A percentile compares a stretch with the other conserved stretches of the same genome.
These are phyloP conservation scores for Diaporthe vexans DNA, from an alignment of 2,329 filamentous ascomycete genomes.

Conservation along the genomic window DNA sequence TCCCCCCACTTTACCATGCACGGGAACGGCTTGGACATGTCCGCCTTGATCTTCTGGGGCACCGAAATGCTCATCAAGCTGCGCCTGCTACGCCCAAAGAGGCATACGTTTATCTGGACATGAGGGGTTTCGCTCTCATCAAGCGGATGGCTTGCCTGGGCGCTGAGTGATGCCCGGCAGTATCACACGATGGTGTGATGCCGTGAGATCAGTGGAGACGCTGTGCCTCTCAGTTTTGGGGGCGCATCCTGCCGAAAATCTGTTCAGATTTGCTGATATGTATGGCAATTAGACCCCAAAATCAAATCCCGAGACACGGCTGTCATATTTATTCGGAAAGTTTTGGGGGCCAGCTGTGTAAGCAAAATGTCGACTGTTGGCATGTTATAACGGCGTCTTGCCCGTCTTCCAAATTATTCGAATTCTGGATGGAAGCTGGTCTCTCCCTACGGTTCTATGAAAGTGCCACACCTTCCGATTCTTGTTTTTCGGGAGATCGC, in stretches of 20 bases:
- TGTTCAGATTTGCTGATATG: not conserved
- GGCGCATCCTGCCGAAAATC: not conserved
- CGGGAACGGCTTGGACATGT: not conserved
- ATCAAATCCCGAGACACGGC: not conserved
- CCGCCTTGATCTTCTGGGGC: not conserved
- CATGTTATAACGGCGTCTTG: not conserved
- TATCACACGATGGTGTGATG: not conserved
- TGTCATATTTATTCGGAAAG: not conserved
- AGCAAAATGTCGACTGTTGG: not conserved
- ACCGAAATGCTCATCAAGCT: not conserved
- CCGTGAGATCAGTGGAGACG: not conserved
- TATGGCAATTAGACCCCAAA: not conserved
- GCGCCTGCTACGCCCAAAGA: conserved; percentile 10
- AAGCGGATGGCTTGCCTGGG: not conserved
- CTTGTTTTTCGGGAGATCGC: not conserved
- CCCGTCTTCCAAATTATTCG: not conserved
- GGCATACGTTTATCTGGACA: not conserved
- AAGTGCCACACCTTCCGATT: not conserved
- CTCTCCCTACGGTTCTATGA: not conserved
- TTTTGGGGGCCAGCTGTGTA: not conserved
- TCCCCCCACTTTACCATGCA: conserved; percentile 20
- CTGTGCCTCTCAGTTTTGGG: not conserved
- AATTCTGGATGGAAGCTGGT: not conserved
- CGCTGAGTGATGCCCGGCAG: not conserved
- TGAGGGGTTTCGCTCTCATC: conserved; percentile 7